Base-by-base conservation (phyloP, 805 yeast genomes). In the Suhomyces sp. region DNA sequence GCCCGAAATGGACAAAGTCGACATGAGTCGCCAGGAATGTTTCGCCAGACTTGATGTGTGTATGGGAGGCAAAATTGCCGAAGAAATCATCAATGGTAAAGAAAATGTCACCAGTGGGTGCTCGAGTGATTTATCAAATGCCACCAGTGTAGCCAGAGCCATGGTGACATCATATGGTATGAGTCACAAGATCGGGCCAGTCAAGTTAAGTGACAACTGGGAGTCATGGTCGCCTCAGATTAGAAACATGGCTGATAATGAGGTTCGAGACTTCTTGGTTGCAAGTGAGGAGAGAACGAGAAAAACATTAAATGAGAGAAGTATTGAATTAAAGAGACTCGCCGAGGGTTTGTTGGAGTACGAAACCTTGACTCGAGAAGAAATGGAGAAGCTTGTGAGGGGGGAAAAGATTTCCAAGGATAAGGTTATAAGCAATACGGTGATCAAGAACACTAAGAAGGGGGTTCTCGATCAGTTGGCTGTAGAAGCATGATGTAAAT, bases 61-160 rank as follows among this genome's bases (percentile, higher is more conserved):
- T 67, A 94, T 94, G 99, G 99, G 99, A 54, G 99, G 99, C 57
- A 92, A 92, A 68, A 85, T 91, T 53, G 99, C 99, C 27, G 99
- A 94, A 75, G 97, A 93, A 66, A 76, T 89, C 78, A 79, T 88
- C 47, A 89, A 89, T 65, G 99, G 99, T 1, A 80, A 85, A 44
- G 97, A 89, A 51, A 89, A 92, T 65, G 96, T 94, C 10, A 93
- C 98, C 3, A 83, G 93, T 61, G 99, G 99, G 6, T 94, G 98
- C 73, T 87, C 96, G 1, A 85, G 94, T 8, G 99, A 94, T 69
- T 81, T 94, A 62, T 81, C 86, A 54, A 84, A 80, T 60, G 99
- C 99, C 15, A 94, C 99, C 0, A 78, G 83, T 51, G 91, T 90
- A 52, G 99, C 99, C 1, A 80, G 97, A 63, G 96, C 96, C 6